phyloP scores from a whole-genome alignment of 345 rosid species.

The Gossypium thurberi region DNA sequence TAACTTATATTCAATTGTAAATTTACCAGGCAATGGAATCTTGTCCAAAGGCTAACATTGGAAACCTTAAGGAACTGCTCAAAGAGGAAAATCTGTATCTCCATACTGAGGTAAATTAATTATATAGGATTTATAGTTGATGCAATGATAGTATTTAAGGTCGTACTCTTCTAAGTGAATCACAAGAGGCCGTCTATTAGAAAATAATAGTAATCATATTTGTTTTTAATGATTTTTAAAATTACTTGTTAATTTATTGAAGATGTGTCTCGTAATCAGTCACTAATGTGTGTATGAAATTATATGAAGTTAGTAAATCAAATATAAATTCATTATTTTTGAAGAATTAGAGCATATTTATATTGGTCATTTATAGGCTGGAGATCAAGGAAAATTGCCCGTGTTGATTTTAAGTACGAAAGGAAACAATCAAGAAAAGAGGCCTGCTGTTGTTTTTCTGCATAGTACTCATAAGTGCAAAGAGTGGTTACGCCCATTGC shows the following conservation, averaged over 20 bases:
- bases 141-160: no score
- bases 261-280: no score
- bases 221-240: no score
- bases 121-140: no score
- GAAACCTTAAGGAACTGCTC: constrained; percentile 44
- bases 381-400: constrained; percentile 71
- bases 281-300: no score
- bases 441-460: constrained; percentile 77
- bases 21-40: constrained; percentile 57
- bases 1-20: background rate
- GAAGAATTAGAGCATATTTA: background rate
- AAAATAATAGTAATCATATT: no score
- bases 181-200: no score
- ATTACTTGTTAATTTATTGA: no score
- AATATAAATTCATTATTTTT: background rate
- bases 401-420: constrained; percentile 62
- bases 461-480: constrained; percentile 74
- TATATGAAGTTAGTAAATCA: no score
- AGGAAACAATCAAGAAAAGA: constrained; percentile 28
- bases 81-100: constrained; percentile 70
- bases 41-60: constrained; percentile 51
- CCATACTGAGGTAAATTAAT: constrained; percentile 55
- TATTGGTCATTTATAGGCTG: constrained; percentile 34
- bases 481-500: constrained; percentile 86
- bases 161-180: no score